phyloP scores from a whole-genome alignment of 2,329 filamentous ascomycete genomes.

The Tolypocladium endophyticum region DNA sequence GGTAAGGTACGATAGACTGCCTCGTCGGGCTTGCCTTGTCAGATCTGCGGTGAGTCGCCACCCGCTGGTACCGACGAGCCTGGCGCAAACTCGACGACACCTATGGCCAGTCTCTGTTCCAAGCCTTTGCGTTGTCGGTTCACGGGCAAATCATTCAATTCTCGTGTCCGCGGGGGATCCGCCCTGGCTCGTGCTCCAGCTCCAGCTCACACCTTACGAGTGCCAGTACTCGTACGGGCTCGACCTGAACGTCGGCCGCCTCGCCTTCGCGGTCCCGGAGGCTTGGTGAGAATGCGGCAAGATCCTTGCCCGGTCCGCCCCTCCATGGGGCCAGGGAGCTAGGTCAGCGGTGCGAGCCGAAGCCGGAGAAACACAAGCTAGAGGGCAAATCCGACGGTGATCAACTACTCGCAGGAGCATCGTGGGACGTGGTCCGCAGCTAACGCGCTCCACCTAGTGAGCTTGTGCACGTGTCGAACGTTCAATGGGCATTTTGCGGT shows the following conservation, averaged over 20 bases:
- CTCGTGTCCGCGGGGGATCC: background rate
- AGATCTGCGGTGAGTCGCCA: background rate
- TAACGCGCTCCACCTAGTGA: conserved; percentile 9
- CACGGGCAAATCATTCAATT: background rate
- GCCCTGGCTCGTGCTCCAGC: background rate
- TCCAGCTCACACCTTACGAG: background rate
- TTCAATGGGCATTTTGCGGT: conserved; percentile 18
- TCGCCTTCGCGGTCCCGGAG: conserved; percentile 5
- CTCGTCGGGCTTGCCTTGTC: background rate
- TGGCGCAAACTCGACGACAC: background rate
- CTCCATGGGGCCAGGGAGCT: conserved; percentile 10
- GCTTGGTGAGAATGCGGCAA: conserved; percentile 10
- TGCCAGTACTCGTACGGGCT: background rate
- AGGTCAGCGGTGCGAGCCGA: conserved; percentile 27
- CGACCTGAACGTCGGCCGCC: background rate
- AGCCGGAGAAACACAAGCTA: conserved; percentile 22
- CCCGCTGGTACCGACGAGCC: background rate
- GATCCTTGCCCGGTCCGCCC: conserved; percentile 12
- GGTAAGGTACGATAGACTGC: no score
- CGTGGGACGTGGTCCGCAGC: background rate
- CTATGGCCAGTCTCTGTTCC: background rate
- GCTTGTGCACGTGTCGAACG: conserved; percentile 22
- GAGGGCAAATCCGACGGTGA: conserved; percentile 17
- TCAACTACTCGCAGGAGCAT: background rate
- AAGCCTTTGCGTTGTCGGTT: background rate